Conservation (phyloP, 78 protist species). For the Capsaspora owczarzaki region DNA sequence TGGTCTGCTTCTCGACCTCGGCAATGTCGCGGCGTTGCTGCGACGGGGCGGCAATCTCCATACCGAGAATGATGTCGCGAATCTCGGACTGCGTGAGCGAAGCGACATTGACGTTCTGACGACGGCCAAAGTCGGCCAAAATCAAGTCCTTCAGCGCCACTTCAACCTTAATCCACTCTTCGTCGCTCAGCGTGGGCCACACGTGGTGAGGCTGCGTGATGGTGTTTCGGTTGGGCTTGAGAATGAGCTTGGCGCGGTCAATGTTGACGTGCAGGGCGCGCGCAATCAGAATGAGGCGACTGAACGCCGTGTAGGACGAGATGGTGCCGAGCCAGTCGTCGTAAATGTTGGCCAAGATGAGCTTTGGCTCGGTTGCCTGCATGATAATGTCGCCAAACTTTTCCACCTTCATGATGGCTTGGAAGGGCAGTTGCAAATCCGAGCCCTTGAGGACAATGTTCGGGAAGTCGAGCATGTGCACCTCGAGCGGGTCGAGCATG, state of each 20-base stretch:
- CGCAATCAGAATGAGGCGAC: slow-evolving; percentile 92
- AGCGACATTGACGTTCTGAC: slow-evolving; percentile 93
- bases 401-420: slow-evolving; percentile 89
- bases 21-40: slow-evolving; percentile 91
- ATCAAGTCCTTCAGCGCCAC: slow-evolving; percentile 93
- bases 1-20: slow-evolving; percentile 93
- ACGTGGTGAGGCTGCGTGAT: slow-evolving; percentile 93
- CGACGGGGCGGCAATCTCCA: slow-evolving; percentile 98
- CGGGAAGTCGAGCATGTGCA: slow-evolving; percentile 95
- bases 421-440: slow-evolving; percentile 97
- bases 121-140: slow-evolving; percentile 97
- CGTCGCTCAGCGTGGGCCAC: slow-evolving; percentile 97
- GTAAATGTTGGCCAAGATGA: slow-evolving; percentile 92
- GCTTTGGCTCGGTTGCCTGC: slow-evolving; percentile 98
- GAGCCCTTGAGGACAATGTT: slow-evolving; percentile 97
- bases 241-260: slow-evolving; percentile 84
- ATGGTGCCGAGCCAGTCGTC: slow-evolving; percentile 98
- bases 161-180: slow-evolving; percentile 97
- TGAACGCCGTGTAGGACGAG: slow-evolving; percentile 93
- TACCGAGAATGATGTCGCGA: slow-evolving; percentile 99
- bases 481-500: slow-evolving; percentile 95
- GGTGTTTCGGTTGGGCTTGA: slow-evolving; percentile 83
- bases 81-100: slow-evolving; percentile 97
- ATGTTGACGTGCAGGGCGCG: slow-evolving; percentile 92
- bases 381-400: slow-evolving; percentile 95